Conservation (phyloP, 2,329 filamentous ascomycete species). For the Fusarium nodosum region DNA sequence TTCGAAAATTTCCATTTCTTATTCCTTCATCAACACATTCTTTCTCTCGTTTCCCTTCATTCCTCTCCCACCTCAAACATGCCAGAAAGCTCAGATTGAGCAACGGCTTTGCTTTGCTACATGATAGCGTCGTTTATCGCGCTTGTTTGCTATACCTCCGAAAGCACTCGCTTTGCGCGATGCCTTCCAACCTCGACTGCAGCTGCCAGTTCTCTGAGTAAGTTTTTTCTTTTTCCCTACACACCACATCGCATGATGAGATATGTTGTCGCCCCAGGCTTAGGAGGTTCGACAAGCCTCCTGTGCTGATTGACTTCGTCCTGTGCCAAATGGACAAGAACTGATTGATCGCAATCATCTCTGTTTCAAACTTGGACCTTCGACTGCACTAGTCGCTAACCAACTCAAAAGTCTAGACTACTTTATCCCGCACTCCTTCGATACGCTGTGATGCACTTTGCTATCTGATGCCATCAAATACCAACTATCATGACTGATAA, state of each 20-base stretch:
- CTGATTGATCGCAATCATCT: constrained; percentile 55
- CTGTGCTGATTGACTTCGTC: constrained; percentile 65
- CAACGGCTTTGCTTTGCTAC: not conserved
- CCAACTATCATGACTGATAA: no score
- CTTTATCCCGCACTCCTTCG: constrained; percentile 1
- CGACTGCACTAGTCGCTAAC: constrained; percentile 41
- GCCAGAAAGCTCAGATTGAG: constrained; percentile 6
- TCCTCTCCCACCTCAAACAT: constrained; percentile 6
- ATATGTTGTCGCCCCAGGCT: constrained; percentile 65
- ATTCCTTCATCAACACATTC: constrained; percentile 45
- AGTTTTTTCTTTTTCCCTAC: constrained; percentile 19
- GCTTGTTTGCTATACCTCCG: constrained; percentile 24
- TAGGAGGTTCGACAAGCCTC: constrained; percentile 63
- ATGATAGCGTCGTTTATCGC: not conserved
- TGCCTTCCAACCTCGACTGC: constrained; percentile 5
- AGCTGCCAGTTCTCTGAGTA: constrained; percentile 36
- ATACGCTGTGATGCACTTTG: constrained; percentile 52
- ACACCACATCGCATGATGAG: constrained; percentile 57
- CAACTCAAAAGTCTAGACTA: constrained; percentile 37
- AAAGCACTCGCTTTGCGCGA: constrained; percentile 10
- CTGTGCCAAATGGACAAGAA: constrained; percentile 68
- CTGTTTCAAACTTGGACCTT: constrained; percentile 22
- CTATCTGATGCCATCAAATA: no score
- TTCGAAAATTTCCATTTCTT: constrained; percentile 43
- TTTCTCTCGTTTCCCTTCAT: not conserved